Percentiles rank a stretch among this genome's conserved stretches.
Evolutionary conservation across 176 grass and related monocot species (phyloP).

Genomic region (Hordeum vulgare): MorexV3_pseudomolecules_assembly NC_058524.1:182444480-182444979

Average conservation of each 20-base stretch:
- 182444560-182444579: background rate
- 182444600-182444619: background rate
- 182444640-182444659: background rate
- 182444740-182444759: background rate
- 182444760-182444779: background rate
- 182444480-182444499: background rate
- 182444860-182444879: background rate
- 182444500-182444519: background rate
- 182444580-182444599: background rate
- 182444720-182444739: background rate
- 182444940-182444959: too few relatives aligned
- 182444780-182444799: background rate
- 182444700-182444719: background rate
- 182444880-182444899: background rate
- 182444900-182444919: too few relatives aligned
- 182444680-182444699: background rate
- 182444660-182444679: background rate
- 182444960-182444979: too few relatives aligned
- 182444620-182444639: background rate
- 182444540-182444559: background rate
- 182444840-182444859: background rate
- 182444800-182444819: background rate
- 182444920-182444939: too few relatives aligned
- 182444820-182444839: background rate
- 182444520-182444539: background rate